Evolutionary conservation across 1,284 basidiomycete species (phyloP), one percentile per base, ranked within the genome.

Genomic region (Singerocomus inundabilis): DNA sequence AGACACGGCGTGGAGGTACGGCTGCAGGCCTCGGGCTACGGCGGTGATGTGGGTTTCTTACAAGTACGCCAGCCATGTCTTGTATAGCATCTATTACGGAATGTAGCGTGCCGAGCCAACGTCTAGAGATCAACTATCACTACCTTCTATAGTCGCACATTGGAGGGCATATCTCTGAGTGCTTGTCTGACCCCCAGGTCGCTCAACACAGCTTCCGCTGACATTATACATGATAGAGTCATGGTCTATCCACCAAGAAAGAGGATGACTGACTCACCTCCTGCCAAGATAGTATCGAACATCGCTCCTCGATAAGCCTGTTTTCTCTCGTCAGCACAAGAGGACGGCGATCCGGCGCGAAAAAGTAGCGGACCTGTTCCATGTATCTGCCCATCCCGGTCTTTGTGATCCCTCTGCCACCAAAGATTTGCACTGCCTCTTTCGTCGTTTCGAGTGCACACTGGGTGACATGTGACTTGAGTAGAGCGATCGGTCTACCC

Each of bases 131-230:
- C 38, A 24, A 40, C 10, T 44, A 15, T 30, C 18, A 29, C 34
- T 60, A 16, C 35, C 42, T 30, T 35, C 39, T 52, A 56, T 16
- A 85, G 64, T 54, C 75, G 76, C 3, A 75, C 75, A 54, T 80
- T 76, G 70, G 76, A 79, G 33, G 85, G 84, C 76, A 87, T 84
- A 21, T 69, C 69, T 42, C 81, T 76, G 48, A 87, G 73, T 3
- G 84, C 84, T 63, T 87, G 84, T 39, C 84, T 77, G 7, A 86
- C 82, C 53, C 84, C 84, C 25, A 88, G 75, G 61, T 88, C 85
- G 41, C 77, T 80, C 52, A 88, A 66, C 18, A 88, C 84, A 57
- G 86, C 82, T 63, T 87, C 84, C 21, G 83, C 82, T 54, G 35
- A n/a, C n/a, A n/a, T 32, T 28, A 1, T 13, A 41, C 4, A 15